Conservation (phyloP, 805 yeast species). For the Myxozyma udenii region DNA sequence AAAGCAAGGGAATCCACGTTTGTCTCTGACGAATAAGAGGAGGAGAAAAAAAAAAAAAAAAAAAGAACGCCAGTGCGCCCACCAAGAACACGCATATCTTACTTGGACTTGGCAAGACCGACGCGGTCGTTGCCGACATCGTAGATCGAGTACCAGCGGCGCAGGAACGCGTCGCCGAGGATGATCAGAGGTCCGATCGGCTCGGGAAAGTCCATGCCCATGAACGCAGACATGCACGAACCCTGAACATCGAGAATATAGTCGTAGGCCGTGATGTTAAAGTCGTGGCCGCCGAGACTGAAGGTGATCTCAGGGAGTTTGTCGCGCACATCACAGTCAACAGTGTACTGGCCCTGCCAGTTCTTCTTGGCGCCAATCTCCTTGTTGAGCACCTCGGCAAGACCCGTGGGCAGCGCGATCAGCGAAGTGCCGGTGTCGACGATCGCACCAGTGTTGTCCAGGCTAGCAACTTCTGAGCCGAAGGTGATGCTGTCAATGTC, state of each 20-base stretch:
- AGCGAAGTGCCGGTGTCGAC: conserved; percentile 98
- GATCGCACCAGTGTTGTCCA: conserved; percentile 87
- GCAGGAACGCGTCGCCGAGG: conserved; percentile 94
- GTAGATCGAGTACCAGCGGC: conserved; percentile 90
- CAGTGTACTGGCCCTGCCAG: conserved; percentile 95
- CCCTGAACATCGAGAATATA: conserved; percentile 94
- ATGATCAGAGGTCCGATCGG: conserved; percentile 97
- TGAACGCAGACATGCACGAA: conserved; percentile 92
- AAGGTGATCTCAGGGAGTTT: conserved; percentile 87
- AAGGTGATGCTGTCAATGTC: conserved; percentile 83
- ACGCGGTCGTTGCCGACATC: conserved; percentile 89
- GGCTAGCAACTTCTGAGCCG: conserved; percentile 86
- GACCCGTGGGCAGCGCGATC: conserved; percentile 88
- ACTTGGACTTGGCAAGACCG: conserved; percentile 81
- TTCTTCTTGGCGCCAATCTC: conserved; percentile 96
- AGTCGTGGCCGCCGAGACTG: conserved; percentile 84
- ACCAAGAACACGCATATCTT: conserved; percentile 24
- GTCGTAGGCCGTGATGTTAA: conserved; percentile 83
- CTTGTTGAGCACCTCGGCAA: conserved; percentile 92
- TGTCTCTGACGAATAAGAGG: too few relatives aligned
- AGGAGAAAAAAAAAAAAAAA: too few relatives aligned
- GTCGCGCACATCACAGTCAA: conserved; percentile 86
- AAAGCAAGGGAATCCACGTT: too few relatives aligned
- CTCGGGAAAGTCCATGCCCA: conserved; percentile 95
- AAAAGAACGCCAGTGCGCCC: background rate